Base-by-base conservation (phyloP, 352 stramenopile species). In the Pythium monospermum region DNA sequence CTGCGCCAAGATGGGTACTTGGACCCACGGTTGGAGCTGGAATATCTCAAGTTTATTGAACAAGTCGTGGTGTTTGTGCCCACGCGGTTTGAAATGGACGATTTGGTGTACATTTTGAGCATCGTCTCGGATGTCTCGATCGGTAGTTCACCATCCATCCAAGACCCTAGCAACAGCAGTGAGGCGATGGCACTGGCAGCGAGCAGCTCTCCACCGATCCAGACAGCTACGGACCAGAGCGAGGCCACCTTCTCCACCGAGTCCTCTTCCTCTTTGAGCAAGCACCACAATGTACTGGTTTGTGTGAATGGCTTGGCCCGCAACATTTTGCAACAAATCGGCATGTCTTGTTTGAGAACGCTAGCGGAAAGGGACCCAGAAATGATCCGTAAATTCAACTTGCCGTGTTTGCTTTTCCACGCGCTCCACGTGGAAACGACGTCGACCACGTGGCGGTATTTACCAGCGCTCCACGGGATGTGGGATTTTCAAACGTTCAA, bases 51-150 rank as follows among this genome's bases (percentile, higher is more conserved):
- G 40, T 92, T 91, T 25, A 53, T 93, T 28, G 77, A 93, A 57
- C 84, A 94, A 71, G 62, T 94, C 4, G 76, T 91, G 1, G 76
- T 93, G 30, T 90, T 93, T 45, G 77, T 77, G 21, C 84, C 84
- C 0, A 64, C 64, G 10, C 66, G 73, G 16, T 87, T 92, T 38
- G 73, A 75, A 31, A 53, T 46, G 22, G 57, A 41, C 25, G 72
- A 91, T 54, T 64, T 91, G 33, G 52, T 52, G 40, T 84, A 85
- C 43, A 78, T 87, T 36, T 65, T 91, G 5, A 61, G 61, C 19
- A 69, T 86, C 36, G 44, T 87, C 16, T 85, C 77, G 1, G 77
- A 83, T 35, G 46, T 56, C 10, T 69, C n/a, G n/a, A n/a, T 73
- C 25, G 31, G 55, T 3, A 21, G 30, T 23, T 27, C 46, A 35